Evolutionary conservation across 331 rosid genomes (phyloP).

Genomic region (Acacia pycnantha): DNA sequence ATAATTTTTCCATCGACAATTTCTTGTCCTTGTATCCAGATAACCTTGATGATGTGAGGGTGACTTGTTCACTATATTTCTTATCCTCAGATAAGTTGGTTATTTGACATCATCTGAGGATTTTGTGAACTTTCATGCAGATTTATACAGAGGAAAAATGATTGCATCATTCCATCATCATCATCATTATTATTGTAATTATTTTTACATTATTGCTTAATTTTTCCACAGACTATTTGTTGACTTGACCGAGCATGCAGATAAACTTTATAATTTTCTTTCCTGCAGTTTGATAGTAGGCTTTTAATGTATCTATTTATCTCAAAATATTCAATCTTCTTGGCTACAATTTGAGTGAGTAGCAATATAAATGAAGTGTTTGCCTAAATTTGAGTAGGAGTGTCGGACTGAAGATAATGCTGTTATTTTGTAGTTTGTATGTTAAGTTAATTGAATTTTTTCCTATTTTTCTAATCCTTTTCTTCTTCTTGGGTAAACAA

Average conservation of each 20-base stretch:
- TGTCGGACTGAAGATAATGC: slow-evolving; percentile 5
- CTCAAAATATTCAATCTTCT: background rate
- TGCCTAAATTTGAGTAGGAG: slow-evolving; percentile 2
- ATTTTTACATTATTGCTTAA: background rate
- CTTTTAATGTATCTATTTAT: slow-evolving; percentile 5
- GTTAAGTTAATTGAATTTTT: background rate
- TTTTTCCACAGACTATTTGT: background rate
- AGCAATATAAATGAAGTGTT: background rate
- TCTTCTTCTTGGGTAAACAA: slow-evolving; percentile 25
- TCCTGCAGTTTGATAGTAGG: background rate
- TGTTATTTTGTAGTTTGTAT: slow-evolving; percentile 19
- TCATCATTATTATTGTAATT: no score
- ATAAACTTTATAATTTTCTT: background rate
- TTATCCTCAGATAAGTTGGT: background rate
- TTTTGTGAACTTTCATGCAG: slow-evolving; percentile 17
- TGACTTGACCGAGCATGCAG: slow-evolving; percentile 14
- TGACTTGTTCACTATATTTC: background rate
- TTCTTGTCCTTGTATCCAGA: slow-evolving; percentile 13
- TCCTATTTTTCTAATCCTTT: background rate
- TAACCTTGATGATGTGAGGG: slow-evolving; percentile 3
- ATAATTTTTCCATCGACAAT: background rate
- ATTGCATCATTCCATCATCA: background rate
- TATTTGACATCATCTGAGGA: slow-evolving; percentile 3
- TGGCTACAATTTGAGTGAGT: background rate
- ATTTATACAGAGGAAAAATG: background rate